Evolutionary conservation across 1,139 yeast genomes (phyloP), one percentile per base, ranked within the genome.

Genomic region (Geotrichum phurueaensis): DNA sequence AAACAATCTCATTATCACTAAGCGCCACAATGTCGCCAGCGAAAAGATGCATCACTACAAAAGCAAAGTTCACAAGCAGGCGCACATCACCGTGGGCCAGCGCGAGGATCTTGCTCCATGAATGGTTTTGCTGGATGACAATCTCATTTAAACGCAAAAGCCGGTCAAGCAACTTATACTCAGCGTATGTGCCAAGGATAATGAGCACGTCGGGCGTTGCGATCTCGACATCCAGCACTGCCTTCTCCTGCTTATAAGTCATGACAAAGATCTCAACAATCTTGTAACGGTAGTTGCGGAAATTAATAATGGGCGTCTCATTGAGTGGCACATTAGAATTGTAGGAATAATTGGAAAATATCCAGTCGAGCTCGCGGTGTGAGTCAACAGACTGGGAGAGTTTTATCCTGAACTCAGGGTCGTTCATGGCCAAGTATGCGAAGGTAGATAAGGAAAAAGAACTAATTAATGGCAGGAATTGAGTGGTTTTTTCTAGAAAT

Each of bases 171-270:
- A 61, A 50, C 25, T 56, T 61, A 60, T 61, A 61, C 31, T 61
- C 63, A 9, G 60, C 60, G 39, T 49, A 61, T 1, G 61, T 56
- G 7, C 61, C 63, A 3, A 61, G 57, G 23, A 61, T 52, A 20
- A 59, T 52, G n/a, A 58, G 57, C 15, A 56, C 36, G 48, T 61
- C 63, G 29, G 63, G 61, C 27, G 61, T 59, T 7, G 61, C 63
- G 45, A 61, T 58, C 33, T 61, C 63, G 7, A 51, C 62, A 22
- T 57, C 60, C 18, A 61, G 53, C 15, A 59, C 29, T 6, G 63
- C 61, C 55, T 61, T 61, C 52, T 61, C 63, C 36, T 61, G 63
- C 25, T 57, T 57, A 48, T 61, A 61, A 6, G 61, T 56, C 63
- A 61, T 61, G 52, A 51, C 54, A 36, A 61, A 59, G 56, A 56